Base-by-base conservation (phyloP, 768 basidiomycete genomes). In the Tylopilus plumbeoviolaceoides region DNA sequence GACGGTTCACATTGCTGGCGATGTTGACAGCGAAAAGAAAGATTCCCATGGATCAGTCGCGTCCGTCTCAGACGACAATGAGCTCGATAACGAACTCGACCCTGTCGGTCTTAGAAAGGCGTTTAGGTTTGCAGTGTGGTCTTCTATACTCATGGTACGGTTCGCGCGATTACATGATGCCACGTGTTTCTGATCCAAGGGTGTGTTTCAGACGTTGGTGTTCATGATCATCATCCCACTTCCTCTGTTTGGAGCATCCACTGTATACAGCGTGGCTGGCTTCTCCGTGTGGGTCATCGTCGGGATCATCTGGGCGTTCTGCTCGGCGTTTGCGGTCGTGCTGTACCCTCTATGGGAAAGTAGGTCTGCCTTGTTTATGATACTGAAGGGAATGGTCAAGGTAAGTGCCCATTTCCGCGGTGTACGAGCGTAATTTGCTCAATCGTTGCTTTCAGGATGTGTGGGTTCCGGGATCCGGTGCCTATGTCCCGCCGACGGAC, bases 291-390 rank as follows among this genome's bases (percentile, higher is more conserved):
- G 92, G 92, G 86, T 95, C 8, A 71, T 80, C 40, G 73, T 95
- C 51, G 87, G 89, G 2, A 85, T 97, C 54, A 72, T 85, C 33
- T 97, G 93, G 93, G 75, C 85, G 20, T 94, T 95, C 70, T 73
- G 77, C 47, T 92, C 90, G 1, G 75, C 83, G 4, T 76, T 86
- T 54, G 73, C 81, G 7, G 89, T 92, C 40, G 90, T 95, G 18
- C 21, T 95, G 14, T 92, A 91, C 61, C 94, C 94, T 18, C 72
- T 95, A 5, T 95, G 78, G 72, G 94, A 98, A 74, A 91, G 88
- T 48, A 74, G 90, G 39, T 72, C 57, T 5, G 90, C 88, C 0
- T 63, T 98, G 43, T 33, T 14, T 7, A 70, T 80, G 65, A 89
- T 95, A 45, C 31, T 56, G 23, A 67, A 65, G 44, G 89, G 91